Percentiles rank a stretch among this genome's conserved stretches.
phyloP scores from a whole-genome alignment of 2,329 filamentous ascomycete genomes.

The Arthrobotrys pseudoclavata region DNA sequence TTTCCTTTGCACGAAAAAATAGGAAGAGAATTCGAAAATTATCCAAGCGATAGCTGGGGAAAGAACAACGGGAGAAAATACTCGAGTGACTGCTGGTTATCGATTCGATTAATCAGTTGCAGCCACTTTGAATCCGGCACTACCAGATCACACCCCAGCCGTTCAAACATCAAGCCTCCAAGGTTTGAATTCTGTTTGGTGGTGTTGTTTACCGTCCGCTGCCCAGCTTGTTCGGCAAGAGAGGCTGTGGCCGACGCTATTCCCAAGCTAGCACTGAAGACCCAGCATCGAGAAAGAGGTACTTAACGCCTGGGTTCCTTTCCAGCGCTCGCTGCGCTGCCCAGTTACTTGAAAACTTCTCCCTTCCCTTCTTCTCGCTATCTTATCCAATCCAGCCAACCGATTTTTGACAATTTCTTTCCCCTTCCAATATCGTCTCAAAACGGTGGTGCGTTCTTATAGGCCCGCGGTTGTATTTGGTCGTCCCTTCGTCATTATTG shows the following conservation, averaged over 20 bases:
- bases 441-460: conserved; percentile 51
- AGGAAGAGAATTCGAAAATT: neutral
- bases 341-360: conserved; percentile 57
- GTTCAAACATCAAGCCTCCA: conserved; percentile 30
- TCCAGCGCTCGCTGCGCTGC: conserved; percentile 44
- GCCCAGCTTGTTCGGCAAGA: conserved; percentile 60
- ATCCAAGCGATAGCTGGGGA: conserved; percentile 17
- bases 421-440: conserved; percentile 43
- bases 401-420: conserved; percentile 49
- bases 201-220: conserved; percentile 50
- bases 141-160: too few relatives aligned
- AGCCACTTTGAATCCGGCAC: conserved; percentile 36
- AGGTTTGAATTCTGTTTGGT: conserved; percentile 20
- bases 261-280: conserved; percentile 56
- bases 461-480: conserved; percentile 45
- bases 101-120: conserved; percentile 11
- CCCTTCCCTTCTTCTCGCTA: conserved; percentile 50
- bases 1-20: conserved; percentile 15
- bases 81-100: conserved; percentile 23
- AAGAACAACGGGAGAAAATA: neutral
- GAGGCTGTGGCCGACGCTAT: conserved; percentile 61
- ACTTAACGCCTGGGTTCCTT: conserved; percentile 60
- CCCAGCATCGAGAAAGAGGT: conserved; percentile 58
- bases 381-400: conserved; percentile 60
- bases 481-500: conserved; percentile 32